Evolutionary conservation across 345 rosid genomes (phyloP).

Genomic region (Kandelia obovata): DNA sequence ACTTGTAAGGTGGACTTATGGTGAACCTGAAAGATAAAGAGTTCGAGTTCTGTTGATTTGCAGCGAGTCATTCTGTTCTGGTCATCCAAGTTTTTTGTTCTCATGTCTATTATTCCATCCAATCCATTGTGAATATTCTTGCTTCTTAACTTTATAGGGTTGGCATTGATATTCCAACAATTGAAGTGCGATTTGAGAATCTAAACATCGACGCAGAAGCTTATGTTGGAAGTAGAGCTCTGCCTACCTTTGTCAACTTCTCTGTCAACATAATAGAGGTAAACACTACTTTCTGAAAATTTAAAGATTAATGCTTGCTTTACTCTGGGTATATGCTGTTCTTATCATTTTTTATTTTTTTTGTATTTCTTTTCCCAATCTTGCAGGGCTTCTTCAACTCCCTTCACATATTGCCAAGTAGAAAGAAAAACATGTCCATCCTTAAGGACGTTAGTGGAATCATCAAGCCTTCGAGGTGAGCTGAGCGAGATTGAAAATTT

Average conservation of each 20-base stretch:
- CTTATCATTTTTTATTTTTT: background rate
- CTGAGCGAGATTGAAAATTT: background rate
- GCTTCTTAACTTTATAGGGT: slow-evolving; percentile 30
- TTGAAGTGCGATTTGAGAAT: slow-evolving; percentile 51
- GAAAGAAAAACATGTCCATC: slow-evolving; percentile 40
- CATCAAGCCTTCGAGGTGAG: slow-evolving; percentile 57
- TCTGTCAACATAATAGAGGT: slow-evolving; percentile 45
- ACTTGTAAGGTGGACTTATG: background rate
- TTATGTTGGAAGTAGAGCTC: slow-evolving; percentile 57
- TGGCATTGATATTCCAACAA: slow-evolving; percentile 43
- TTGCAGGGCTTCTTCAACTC: slow-evolving; percentile 16
- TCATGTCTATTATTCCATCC: background rate
- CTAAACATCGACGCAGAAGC: slow-evolving; percentile 51
- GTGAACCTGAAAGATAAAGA: too few relatives aligned
- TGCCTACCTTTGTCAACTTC: slow-evolving; percentile 56
- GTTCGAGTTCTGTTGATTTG: too few relatives aligned
- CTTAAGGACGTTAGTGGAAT: slow-evolving; percentile 60
- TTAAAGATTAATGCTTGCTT: too few relatives aligned
- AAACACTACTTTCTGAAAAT: background rate
- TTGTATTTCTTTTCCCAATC: background rate
- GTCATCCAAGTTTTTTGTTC: background rate
- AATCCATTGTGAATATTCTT: background rate
- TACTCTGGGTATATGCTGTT: background rate
- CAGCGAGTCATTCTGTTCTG: background rate
- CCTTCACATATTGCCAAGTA: slow-evolving; percentile 2